phyloP scores from a whole-genome alignment of 176 grass and related monocot species.

The Zizania latifolia region DNA sequence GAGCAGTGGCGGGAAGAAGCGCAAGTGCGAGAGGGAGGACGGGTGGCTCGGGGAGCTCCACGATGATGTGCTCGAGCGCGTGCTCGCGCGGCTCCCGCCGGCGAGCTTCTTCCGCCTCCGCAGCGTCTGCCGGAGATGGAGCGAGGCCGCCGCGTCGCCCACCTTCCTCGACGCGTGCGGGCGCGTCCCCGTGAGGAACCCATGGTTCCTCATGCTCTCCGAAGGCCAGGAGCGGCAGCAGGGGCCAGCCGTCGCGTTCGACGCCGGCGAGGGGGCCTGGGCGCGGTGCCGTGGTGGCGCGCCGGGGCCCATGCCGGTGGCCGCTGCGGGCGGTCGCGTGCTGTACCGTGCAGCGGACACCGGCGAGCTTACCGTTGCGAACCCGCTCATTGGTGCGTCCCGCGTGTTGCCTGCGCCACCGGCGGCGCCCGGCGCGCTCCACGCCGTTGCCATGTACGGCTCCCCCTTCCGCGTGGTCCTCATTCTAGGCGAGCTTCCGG shows the following conservation, averaged over 20 bases:
- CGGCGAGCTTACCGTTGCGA: conserved; percentile 48
- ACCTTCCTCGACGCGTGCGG: conserved; percentile 70
- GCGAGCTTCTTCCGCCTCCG: conserved; percentile 71
- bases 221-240: not conserved
- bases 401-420: conserved; percentile 44
- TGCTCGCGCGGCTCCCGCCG: conserved; percentile 62
- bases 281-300: conserved; percentile 33
- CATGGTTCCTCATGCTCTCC: conserved; percentile 81
- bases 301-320: conserved; percentile 52
- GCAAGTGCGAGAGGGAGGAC: conserved; percentile 25
- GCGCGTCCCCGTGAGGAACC: conserved; percentile 37
- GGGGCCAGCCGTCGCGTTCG: conserved; percentile 31
- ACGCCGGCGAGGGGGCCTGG: conserved; percentile 32
- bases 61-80: conserved; percentile 74
- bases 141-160: conserved; percentile 35
- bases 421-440: conserved; percentile 11
- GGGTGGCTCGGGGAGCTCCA: conserved; percentile 47
- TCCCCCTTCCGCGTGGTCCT: conserved; percentile 51
- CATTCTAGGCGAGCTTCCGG: conserved; percentile 48
- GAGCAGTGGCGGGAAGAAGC: conserved; percentile 19
- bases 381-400: conserved; percentile 66
- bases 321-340: conserved; percentile 53
- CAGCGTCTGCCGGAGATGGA: conserved; percentile 57
- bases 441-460: conserved; percentile 60
- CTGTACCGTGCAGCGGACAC: conserved; percentile 43